These are phyloP conservation scores for Castanospermum australe DNA, from an alignment of 306 rosid species.

Conservation along the genomic window DNA sequence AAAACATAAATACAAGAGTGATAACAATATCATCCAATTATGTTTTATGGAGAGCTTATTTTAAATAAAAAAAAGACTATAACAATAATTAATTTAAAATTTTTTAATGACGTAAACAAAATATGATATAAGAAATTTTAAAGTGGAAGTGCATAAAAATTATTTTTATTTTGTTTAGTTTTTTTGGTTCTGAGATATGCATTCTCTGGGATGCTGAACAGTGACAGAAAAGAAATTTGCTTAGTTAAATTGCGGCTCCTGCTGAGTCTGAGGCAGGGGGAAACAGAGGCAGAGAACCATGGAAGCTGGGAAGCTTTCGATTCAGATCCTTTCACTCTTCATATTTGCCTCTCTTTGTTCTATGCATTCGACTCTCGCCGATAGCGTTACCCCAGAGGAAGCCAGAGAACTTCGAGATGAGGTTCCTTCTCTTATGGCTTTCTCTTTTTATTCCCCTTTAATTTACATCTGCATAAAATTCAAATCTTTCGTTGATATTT, in stretches of 20 bases:
- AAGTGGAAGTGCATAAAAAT: too few relatives aligned
- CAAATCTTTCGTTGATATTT: neutral
- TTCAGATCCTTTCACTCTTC: slow-evolving; percentile 41
- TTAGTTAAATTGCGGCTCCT: neutral
- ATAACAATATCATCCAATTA: too few relatives aligned
- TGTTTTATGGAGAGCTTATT: too few relatives aligned
- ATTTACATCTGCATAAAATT: neutral
- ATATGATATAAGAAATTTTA: too few relatives aligned
- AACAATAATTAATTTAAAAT: too few relatives aligned
- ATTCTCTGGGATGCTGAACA: too few relatives aligned
- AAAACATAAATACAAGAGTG: too few relatives aligned
- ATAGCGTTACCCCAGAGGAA: slow-evolving; percentile 66
- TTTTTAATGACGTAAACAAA: too few relatives aligned
- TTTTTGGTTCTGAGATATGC: too few relatives aligned
- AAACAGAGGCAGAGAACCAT: slow-evolving; percentile 20
- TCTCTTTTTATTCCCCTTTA: neutral
- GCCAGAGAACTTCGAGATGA: slow-evolving; percentile 75
- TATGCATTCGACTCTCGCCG: slow-evolving; percentile 39
- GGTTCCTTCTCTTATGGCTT: slow-evolving; percentile 29
- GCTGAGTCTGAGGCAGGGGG: neutral
- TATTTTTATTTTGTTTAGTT: too few relatives aligned
- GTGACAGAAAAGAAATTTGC: neutral
- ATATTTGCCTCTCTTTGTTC: slow-evolving; percentile 28
- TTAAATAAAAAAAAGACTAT: too few relatives aligned
- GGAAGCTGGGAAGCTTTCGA: slow-evolving; percentile 36